Conservation (phyloP, 1,139 yeast genomes). For the Yamadazyma dendronema region DNA sequence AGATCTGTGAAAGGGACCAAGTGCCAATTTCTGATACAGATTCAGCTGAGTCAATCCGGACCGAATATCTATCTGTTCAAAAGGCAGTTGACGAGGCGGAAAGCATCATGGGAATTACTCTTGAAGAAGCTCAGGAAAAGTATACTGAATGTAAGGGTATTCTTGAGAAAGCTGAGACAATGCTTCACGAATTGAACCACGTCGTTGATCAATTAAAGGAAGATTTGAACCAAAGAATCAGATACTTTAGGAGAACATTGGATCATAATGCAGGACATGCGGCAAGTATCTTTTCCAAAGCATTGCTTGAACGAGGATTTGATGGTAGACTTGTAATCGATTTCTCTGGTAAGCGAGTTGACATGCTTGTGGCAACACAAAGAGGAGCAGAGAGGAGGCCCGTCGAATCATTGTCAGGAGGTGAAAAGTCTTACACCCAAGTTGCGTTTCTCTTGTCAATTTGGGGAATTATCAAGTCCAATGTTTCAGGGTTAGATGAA, state of each 20-base stretch:
- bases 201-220: conserved; percentile 25
- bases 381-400: conserved; percentile 60
- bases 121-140: conserved; percentile 39
- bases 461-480: conserved; percentile 90
- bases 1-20: conserved; percentile 29
- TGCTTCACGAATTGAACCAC: conserved; percentile 21
- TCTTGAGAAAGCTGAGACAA: conserved; percentile 30
- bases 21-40: conserved; percentile 29
- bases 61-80: conserved; percentile 32
- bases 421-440: conserved; percentile 94
- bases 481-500: conserved; percentile 89
- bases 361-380: conserved; percentile 60
- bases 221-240: conserved; percentile 48
- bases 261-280: conserved; percentile 19
- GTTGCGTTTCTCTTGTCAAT: conserved; percentile 83
- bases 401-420: conserved; percentile 89
- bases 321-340: too few species aligned
- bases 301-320: conserved; percentile 69
- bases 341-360: conserved; percentile 13
- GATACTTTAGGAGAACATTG: conserved; percentile 49
- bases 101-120: conserved; percentile 30
- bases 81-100: conserved; percentile 39
- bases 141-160: conserved; percentile 23
- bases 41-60: conserved; percentile 34
- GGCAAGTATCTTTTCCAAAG: conserved; percentile 17